Percentiles rank a stretch among this genome's conserved stretches.
These are phyloP conservation scores for Jatropha podagrica DNA, from an alignment of 441 rosid species.

Conservation along the genomic window DNA sequence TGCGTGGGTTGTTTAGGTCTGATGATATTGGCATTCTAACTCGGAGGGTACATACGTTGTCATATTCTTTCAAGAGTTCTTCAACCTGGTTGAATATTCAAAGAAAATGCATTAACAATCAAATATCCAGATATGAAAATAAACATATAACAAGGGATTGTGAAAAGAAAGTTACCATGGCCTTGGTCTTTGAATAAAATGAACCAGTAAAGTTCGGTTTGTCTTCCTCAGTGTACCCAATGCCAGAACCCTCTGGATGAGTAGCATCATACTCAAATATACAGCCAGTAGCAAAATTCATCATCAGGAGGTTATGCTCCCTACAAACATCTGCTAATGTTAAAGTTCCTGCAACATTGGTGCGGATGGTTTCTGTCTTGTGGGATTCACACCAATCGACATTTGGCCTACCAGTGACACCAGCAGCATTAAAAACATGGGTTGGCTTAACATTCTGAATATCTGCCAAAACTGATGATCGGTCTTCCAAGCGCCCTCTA, in stretches of 20 bases:
- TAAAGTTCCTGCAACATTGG: slow-evolving; percentile 85
- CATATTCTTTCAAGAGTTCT: slow-evolving; percentile 83
- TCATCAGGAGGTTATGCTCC: slow-evolving; percentile 68
- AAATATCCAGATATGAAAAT: not conserved
- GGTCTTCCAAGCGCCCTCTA: slow-evolving; percentile 75
- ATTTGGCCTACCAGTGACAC: slow-evolving; percentile 92
- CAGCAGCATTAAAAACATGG: slow-evolving; percentile 90
- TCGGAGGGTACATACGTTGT: slow-evolving; percentile 88
- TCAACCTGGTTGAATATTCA: slow-evolving; percentile 56
- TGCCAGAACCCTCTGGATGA: slow-evolving; percentile 82
- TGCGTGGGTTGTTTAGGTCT: slow-evolving; percentile 81
- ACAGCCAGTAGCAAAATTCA: slow-evolving; percentile 91
- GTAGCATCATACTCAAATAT: slow-evolving; percentile 84
- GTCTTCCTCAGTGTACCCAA: slow-evolving; percentile 85
- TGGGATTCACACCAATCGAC: slow-evolving; percentile 98
- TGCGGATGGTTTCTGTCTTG: slow-evolving; percentile 74
- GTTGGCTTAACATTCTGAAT: slow-evolving; percentile 68
- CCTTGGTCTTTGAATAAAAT: slow-evolving; percentile 86
- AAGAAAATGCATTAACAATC: not conserved
- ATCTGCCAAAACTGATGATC: slow-evolving; percentile 64
- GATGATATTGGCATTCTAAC: slow-evolving; percentile 94
- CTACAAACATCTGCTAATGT: slow-evolving; percentile 87
- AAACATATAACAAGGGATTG: not conserved
- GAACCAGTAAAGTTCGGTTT: slow-evolving; percentile 83
- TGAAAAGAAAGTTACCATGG: slow-evolving; percentile 50